These are phyloP conservation scores for Cladophialophora psammophila DNA, from an alignment of 2,329 filamentous ascomycete genomes.

Conservation along the genomic window DNA sequence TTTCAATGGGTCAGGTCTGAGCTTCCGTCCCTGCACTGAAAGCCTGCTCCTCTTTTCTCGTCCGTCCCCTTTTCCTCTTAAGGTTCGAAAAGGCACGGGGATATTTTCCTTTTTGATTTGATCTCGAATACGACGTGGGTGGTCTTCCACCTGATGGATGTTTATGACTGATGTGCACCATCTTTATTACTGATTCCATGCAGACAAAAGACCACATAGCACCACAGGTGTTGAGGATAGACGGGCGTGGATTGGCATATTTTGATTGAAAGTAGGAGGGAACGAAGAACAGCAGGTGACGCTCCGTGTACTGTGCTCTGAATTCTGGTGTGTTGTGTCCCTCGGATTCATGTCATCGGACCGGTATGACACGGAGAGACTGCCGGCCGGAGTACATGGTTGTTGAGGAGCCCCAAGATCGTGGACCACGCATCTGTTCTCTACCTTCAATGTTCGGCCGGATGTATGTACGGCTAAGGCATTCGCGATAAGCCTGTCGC, in stretches of 20 bases:
- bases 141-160: neutral
- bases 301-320: neutral
- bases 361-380: neutral
- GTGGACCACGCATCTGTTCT: neutral
- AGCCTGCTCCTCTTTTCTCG: neutral
- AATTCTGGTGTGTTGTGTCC: neutral
- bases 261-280: neutral
- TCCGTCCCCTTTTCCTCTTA: neutral
- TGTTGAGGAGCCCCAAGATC: neutral
- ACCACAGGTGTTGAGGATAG: slow-evolving; percentile 33
- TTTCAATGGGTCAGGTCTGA: slow-evolving; percentile 83
- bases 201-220: slow-evolving; percentile 18
- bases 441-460: neutral
- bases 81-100: neutral
- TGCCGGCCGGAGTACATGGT: neutral
- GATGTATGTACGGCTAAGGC: neutral
- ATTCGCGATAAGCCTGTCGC: neutral
- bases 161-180: slow-evolving; percentile 9
- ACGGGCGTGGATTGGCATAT: slow-evolving; percentile 11
- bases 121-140: slow-evolving; percentile 2
- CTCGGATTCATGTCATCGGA: neutral
- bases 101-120: neutral
- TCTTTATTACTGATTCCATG: neutral
- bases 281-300: neutral
- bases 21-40: slow-evolving; percentile 1